A percentile compares a stretch with the other conserved stretches of the same genome.
phyloP scores from a whole-genome alignment of 768 basidiomycete species.

The Amanita molliuscula region DNA sequence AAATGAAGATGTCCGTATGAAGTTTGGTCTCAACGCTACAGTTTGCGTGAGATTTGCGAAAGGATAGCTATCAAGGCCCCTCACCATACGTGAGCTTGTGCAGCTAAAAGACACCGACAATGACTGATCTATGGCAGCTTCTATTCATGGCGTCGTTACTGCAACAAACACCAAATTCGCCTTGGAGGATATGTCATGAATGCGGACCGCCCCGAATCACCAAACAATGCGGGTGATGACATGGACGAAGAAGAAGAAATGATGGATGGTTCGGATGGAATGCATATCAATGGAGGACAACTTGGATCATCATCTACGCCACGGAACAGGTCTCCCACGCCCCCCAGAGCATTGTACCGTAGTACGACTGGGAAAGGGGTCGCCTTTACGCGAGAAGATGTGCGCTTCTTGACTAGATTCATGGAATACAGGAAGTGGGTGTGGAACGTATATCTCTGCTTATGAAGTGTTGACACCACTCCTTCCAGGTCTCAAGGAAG shows the following conservation, averaged over 20 bases:
- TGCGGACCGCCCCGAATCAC: constrained; percentile 36
- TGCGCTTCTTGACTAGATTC: constrained; percentile 65
- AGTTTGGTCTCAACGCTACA: constrained; percentile 12
- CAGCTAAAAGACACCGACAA: not conserved
- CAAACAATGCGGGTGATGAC: constrained; percentile 31
- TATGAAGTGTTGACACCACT: constrained; percentile 2
- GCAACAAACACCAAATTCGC: constrained; percentile 90
- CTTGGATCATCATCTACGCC: constrained; percentile 14
- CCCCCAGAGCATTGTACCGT: constrained; percentile 66
- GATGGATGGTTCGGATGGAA: constrained; percentile 24
- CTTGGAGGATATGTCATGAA: constrained; percentile 80
- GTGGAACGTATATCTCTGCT: not conserved
- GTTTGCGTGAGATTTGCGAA: constrained; percentile 80
- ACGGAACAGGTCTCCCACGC: constrained; percentile 70
- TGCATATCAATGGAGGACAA: constrained; percentile 34
- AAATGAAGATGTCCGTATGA: not conserved
- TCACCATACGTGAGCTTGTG: constrained; percentile 65
- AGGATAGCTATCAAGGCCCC: constrained; percentile 82
- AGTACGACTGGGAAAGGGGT: constrained; percentile 89
- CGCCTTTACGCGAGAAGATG: constrained; percentile 79
- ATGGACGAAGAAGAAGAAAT: constrained; percentile 31
- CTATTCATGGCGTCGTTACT: constrained; percentile 87
- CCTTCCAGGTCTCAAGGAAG: constrained; percentile 40
- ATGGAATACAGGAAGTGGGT: constrained; percentile 68
- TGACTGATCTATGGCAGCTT: constrained; percentile 35